phyloP scores from a whole-genome alignment of 306 rosid species.

The Fragaria iinumae region DNA sequence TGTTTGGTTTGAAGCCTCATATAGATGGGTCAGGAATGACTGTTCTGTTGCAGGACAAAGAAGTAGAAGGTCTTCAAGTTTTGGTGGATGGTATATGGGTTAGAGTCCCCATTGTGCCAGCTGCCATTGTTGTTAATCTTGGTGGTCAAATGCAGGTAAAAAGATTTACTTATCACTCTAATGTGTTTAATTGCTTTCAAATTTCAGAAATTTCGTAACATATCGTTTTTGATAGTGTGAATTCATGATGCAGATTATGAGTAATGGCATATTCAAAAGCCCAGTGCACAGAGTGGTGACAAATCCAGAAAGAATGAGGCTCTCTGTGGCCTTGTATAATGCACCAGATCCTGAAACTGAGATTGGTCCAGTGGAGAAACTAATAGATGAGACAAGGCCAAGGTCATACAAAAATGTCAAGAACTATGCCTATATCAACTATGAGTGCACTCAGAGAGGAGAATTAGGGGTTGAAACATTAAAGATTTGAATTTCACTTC shows the following conservation, averaged over 20 bases:
- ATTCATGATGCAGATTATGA: not conserved
- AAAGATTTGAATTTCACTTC: too few species aligned
- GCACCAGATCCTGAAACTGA: not conserved
- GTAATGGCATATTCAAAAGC: not conserved
- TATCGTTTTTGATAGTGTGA: not conserved
- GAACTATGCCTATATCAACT: too few species aligned
- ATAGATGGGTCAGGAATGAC: constrained; percentile 69
- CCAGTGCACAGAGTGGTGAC: not conserved
- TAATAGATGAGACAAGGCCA: too few species aligned
- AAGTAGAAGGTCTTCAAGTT: constrained; percentile 78
- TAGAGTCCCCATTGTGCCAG: not conserved
- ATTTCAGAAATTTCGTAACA: not conserved
- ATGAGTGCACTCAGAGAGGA: too few species aligned
- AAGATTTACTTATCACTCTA: not conserved
- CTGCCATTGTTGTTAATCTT: not conserved
- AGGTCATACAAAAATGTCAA: too few species aligned
- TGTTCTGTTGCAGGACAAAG: constrained; percentile 58
- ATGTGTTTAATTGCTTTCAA: not conserved
- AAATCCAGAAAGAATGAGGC: not conserved
- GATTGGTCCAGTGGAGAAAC: not conserved
- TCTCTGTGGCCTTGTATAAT: not conserved
- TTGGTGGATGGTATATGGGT: constrained; percentile 59
- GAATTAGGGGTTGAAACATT: too few species aligned
- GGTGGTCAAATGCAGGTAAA: not conserved
- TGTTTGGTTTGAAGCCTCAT: constrained; percentile 63